These are phyloP conservation scores for Cicer cuneatum DNA, from an alignment of 306 rosid genomes.

Conservation along the genomic window DNA sequence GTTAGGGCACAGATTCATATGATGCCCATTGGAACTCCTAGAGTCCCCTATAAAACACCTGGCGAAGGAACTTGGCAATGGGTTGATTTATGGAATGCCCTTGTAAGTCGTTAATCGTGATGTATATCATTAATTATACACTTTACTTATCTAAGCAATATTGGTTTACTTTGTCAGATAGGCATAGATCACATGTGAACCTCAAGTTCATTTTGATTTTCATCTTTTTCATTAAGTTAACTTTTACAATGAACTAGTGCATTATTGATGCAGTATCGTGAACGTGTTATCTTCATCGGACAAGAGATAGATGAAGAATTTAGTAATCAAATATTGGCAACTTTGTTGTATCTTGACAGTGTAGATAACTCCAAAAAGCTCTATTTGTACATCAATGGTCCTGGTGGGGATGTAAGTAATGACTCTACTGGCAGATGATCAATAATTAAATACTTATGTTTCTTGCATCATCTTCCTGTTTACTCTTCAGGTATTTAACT, in stretches of 20 bases:
- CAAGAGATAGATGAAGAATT: constrained; percentile 84
- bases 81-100: constrained; percentile 99
- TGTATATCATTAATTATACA: constrained; percentile 10
- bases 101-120: constrained; percentile 61
- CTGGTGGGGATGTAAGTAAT: constrained; percentile 96
- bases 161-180: constrained; percentile 14
- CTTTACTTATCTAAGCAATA: constrained; percentile 17
- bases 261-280: constrained; percentile 81
- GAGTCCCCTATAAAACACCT: constrained; percentile 85
- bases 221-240: constrained; percentile 28
- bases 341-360: constrained; percentile 91
- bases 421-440: constrained; percentile 30
- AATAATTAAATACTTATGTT: constrained; percentile 22
- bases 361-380: constrained; percentile 67
- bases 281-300: constrained; percentile 87
- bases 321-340: constrained; percentile 90
- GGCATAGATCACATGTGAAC: constrained; percentile 29
- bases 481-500: constrained; percentile 29
- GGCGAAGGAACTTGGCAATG: constrained; percentile 94
- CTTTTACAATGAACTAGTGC: constrained; percentile 34
- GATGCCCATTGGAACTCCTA: constrained; percentile 97
- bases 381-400: constrained; percentile 84
- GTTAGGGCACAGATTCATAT: constrained; percentile 66
- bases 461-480: constrained; percentile 37
- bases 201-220: constrained; percentile 35